Percentiles rank a stretch among this genome's conserved stretches.
phyloP scores from a whole-genome alignment of 108 stramenopile genomes.

The Phaeodactylum tricornutum region DNA sequence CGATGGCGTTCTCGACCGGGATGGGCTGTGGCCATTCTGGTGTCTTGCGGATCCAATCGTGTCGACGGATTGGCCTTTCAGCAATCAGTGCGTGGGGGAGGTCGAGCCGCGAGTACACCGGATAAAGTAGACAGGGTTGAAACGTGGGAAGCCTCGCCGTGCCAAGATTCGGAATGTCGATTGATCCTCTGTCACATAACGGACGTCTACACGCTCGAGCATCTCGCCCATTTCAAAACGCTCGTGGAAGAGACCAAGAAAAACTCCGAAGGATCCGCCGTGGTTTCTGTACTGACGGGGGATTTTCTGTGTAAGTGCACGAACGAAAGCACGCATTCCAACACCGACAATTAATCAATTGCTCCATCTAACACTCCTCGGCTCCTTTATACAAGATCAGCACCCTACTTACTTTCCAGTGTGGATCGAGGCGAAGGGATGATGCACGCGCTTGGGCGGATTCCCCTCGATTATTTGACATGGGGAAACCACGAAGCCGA shows the following conservation, averaged over 20 bases:
- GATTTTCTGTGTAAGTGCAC: slow-evolving; percentile 28
- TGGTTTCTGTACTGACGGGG: slow-evolving; percentile 23
- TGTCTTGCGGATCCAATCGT: too few species aligned
- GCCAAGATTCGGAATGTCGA: slow-evolving; percentile 13
- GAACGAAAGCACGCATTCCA: too few species aligned
- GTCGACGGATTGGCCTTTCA: too few species aligned
- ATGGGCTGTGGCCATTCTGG: too few species aligned
- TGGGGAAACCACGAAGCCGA: slow-evolving; percentile 49
- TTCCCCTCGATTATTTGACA: slow-evolving; percentile 24
- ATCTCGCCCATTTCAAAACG: slow-evolving; percentile 33
- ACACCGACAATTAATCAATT: too few species aligned
- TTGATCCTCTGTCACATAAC: slow-evolving; percentile 36
- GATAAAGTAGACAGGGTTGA: slow-evolving; percentile 5
- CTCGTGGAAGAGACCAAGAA: slow-evolving; percentile 11
- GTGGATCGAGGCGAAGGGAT: slow-evolving; percentile 42
- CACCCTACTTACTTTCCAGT: slow-evolving; percentile 26
- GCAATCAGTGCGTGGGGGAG: too few species aligned
- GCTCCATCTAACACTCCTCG: too few species aligned
- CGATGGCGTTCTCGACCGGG: too few species aligned
- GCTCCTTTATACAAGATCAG: too few species aligned
- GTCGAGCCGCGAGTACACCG: neutral
- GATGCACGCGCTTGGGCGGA: slow-evolving; percentile 27
- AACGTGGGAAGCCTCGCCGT: slow-evolving; percentile 4
- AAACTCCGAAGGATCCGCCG: slow-evolving; percentile 11
- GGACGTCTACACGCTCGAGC: slow-evolving; percentile 38